Conservation (phyloP, 1,284 basidiomycete species). For the Fomitopsis betulina region DNA sequence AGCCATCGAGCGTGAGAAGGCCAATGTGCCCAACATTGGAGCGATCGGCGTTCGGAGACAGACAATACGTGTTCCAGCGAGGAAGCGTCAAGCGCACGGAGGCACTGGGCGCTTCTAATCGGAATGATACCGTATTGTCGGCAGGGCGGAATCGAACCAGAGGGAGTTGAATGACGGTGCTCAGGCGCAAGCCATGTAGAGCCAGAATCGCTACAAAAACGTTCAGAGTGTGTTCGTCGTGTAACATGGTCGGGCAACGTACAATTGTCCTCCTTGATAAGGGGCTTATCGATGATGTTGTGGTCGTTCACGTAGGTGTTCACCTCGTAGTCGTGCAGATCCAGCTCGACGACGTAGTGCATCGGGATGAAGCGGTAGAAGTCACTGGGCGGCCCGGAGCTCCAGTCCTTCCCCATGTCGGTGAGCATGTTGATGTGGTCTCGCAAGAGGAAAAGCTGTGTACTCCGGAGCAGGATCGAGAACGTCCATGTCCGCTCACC, state of each 20-base stretch:
- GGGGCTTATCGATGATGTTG: slow-evolving; percentile 89
- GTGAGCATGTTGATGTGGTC: slow-evolving; percentile 92
- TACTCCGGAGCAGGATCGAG: slow-evolving; percentile 62
- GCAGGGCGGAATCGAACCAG: slow-evolving; percentile 73
- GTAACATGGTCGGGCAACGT: background rate
- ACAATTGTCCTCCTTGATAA: slow-evolving; percentile 80
- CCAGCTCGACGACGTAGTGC: slow-evolving; percentile 67
- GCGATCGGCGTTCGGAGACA: slow-evolving; percentile 59
- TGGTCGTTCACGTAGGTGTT: slow-evolving; percentile 91
- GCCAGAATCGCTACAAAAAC: slow-evolving; percentile 62
- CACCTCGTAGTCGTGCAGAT: slow-evolving; percentile 71
- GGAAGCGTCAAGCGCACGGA: slow-evolving; percentile 66
- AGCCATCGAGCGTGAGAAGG: slow-evolving; percentile 56
- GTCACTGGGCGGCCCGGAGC: slow-evolving; percentile 71
- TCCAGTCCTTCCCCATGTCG: slow-evolving; percentile 89
- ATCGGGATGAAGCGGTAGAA: slow-evolving; percentile 83
- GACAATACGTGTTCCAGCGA: slow-evolving; percentile 82
- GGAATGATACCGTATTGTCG: slow-evolving; percentile 64
- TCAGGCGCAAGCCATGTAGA: slow-evolving; percentile 55
- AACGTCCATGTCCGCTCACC: slow-evolving; percentile 76
- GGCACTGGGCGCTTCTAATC: slow-evolving; percentile 56
- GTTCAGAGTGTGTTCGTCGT: background rate
- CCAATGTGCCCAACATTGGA: slow-evolving; percentile 58
- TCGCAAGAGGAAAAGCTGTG: slow-evolving; percentile 74
- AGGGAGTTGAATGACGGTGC: slow-evolving; percentile 52